Evolutionary conservation across 1,284 basidiomycete species (phyloP).

Genomic region (Taiwanofungus camphoratus): DNA sequence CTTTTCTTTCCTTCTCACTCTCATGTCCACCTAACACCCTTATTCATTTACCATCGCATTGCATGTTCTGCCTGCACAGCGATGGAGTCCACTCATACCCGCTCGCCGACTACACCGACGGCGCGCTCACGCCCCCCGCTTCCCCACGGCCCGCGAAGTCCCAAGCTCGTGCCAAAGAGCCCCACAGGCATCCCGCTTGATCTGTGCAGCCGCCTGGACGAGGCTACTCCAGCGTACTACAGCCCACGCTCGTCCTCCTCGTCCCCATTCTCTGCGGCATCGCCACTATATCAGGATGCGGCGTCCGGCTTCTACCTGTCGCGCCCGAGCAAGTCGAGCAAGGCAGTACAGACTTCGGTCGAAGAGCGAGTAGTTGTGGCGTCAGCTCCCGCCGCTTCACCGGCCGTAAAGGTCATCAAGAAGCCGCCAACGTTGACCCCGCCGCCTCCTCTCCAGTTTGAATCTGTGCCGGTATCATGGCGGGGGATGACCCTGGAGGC

Average conservation of each 20-base stretch:
- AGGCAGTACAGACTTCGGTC: slow-evolving; percentile 4
- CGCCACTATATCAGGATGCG: neutral
- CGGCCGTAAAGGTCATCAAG: slow-evolving; percentile 21
- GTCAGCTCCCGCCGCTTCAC: slow-evolving; percentile 21
- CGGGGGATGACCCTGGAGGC: slow-evolving; percentile 65
- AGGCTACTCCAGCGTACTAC: slow-evolving; percentile 13
- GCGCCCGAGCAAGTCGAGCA: slow-evolving; percentile 2
- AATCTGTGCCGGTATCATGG: slow-evolving; percentile 50
- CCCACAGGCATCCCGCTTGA: slow-evolving; percentile 17
- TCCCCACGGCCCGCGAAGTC: slow-evolving; percentile 21
- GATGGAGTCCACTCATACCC: slow-evolving; percentile 20
- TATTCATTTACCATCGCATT: slow-evolving; percentile 2
- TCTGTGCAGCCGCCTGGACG: slow-evolving; percentile 17
- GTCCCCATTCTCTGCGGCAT: slow-evolving; percentile 3
- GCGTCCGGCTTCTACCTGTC: slow-evolving; percentile 1
- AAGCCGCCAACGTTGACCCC: slow-evolving; percentile 33
- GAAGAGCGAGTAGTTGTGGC: slow-evolving; percentile 7
- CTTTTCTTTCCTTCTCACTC: slow-evolving; percentile 12
- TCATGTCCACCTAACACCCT: slow-evolving; percentile 14
- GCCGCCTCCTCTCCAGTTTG: slow-evolving; percentile 49
- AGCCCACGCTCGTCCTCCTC: slow-evolving; percentile 4
- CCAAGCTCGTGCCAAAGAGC: slow-evolving; percentile 14
- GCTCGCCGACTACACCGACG: slow-evolving; percentile 14
- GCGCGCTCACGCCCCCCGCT: slow-evolving; percentile 10
- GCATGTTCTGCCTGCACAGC: slow-evolving; percentile 6